Base-by-base conservation (phyloP, 176 grass and related monocot species). In the Panicum miliaceum region DNA sequence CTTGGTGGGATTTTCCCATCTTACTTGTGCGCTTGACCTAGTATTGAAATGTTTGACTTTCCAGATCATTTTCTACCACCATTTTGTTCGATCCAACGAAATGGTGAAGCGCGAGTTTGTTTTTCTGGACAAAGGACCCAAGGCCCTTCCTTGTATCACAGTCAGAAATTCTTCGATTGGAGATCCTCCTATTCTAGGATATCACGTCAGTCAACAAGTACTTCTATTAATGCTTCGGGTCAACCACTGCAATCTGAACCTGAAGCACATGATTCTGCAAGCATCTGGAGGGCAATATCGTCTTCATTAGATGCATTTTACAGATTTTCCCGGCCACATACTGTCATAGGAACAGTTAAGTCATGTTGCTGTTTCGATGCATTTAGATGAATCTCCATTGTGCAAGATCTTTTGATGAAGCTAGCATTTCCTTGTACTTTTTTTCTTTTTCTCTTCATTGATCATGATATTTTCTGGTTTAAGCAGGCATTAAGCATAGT, bases 341-440 rank as follows among this genome's bases (percentile, higher is more conserved):
- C 96, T 46, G 38, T 99, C 68, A 99, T 99, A 89, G 96, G 96
- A 99, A 99, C 96, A 87, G 96, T 99, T 94, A 87, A 94, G 88
- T 90, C 75, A 3, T 84, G 82, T 35, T 84, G 45, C 5, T 52
- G 54, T 60, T 26, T 13, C 57, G 8, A 45, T 76, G 62, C 84
- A 79, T 75, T 89, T 10, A 23, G 23, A 85, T 71, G 23, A 71
- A 64, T 18, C 19, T 37, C 36, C 40, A 32, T 0, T 19, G 1
- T 50, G 15, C 67, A 41, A 76, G 11, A 68, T 88, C 29, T 25
- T 48, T 47, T 59, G 42, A 48, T 84, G 48, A 60, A 75, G 51
- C 41, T 81, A 53, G 29, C 76, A 42, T 81, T 18, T 19, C 0
- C 18, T 77, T 81, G 25, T 9, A 11, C 47, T 51, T 57, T 67